Base-by-base conservation (phyloP, 2,329 filamentous ascomycete species). In the Aureobasidium sp. region DNA sequence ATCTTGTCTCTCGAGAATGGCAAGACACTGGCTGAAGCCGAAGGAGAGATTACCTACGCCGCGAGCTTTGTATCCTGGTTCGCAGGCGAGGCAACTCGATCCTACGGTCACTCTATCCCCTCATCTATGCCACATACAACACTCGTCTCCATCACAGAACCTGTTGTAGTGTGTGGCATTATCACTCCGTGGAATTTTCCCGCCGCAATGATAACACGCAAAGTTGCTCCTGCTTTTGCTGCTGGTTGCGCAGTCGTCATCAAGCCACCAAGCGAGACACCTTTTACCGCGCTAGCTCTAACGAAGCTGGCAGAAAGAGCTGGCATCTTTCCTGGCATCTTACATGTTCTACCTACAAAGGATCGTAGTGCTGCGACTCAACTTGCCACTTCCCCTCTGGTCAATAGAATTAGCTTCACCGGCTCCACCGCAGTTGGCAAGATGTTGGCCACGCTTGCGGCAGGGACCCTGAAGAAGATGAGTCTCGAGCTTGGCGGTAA, bases 401-500 rank as follows among this genome's bases (percentile, higher is more conserved):
- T 99, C 66, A 88, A 88, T 72, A 97, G 97, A 76, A 83, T 97
- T 48, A 96, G 91, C 15, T 99, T 99, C 75, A 97, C 94, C 0
- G 94, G 94, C 55, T 84, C 80, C 36, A 87, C 84, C 0, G 79
- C 79, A 48, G 84, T 87, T 5, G 84, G 84, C 27, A 85, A 82
- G 67, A 76, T 97, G 77, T 84, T 99, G 60, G 96, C 97, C 91
- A 89, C 89, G 78, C 92, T 97, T 76, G 87, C 88, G 12, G 85
- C 91, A 0, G 82, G 84, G 42, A 96, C 91, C 0, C 78, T 90
- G 31, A 97, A 97, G 82, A 90, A 90, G 72, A 79, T 89, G 1
- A 94, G 89, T 0, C 89, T 96, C 74, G 93, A 97, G 74, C 87
- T 97, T 1, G 93, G 93, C 61, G 93, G 93, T 49, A 97, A 97